phyloP scores from a whole-genome alignment of 1,139 yeast species.

The Saccharomyces hybrid region DNA sequence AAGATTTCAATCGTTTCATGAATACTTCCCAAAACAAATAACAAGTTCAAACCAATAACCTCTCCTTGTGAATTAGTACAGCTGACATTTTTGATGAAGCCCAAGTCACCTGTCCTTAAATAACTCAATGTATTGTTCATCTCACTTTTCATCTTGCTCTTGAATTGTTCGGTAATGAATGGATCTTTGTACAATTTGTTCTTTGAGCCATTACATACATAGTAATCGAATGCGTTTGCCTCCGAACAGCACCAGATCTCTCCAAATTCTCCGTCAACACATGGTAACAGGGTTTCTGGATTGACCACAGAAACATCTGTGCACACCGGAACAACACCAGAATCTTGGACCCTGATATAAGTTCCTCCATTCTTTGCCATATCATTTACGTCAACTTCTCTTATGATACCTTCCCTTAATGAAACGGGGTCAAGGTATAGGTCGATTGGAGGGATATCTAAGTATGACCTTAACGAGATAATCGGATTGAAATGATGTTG shows the following conservation, averaged over 20 bases:
- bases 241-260: slow-evolving; percentile 96
- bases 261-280: slow-evolving; percentile 91
- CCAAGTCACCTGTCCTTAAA: slow-evolving; percentile 87
- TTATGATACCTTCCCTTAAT: slow-evolving; percentile 76
- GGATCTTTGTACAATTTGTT: slow-evolving; percentile 29
- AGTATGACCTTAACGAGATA: slow-evolving; percentile 68
- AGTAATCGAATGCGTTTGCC: slow-evolving; percentile 62
- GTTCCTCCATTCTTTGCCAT: slow-evolving; percentile 47
- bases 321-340: slow-evolving; percentile 93
- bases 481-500: slow-evolving; percentile 77
- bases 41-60: slow-evolving; percentile 59
- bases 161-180: slow-evolving; percentile 43
- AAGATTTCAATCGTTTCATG: slow-evolving; percentile 84
- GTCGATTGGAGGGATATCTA: slow-evolving; percentile 85
- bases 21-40: slow-evolving; percentile 78
- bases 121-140: slow-evolving; percentile 63
- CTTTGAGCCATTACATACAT: slow-evolving; percentile 31
- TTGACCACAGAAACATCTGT: slow-evolving; percentile 91
- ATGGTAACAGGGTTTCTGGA: slow-evolving; percentile 75
- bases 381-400: slow-evolving; percentile 67
- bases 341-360: slow-evolving; percentile 68
- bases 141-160: slow-evolving; percentile 42
- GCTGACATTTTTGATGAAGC: slow-evolving; percentile 73
- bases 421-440: slow-evolving; percentile 83
- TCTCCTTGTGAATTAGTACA: slow-evolving; percentile 38